Evolutionary conservation across 2,329 filamentous ascomycete species (phyloP).

Genomic region (Alternaria atra): DNA sequence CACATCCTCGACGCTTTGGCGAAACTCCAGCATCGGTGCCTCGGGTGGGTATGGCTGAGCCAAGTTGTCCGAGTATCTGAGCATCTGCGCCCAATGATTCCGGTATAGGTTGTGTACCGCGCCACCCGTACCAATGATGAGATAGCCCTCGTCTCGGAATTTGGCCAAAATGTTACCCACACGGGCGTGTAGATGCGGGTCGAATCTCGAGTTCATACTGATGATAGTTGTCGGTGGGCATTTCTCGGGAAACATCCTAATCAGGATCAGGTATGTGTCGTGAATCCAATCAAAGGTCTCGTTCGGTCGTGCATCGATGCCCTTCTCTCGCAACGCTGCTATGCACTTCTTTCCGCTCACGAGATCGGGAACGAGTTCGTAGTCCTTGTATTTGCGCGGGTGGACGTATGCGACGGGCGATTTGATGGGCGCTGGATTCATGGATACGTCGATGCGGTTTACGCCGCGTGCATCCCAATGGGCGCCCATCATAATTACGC

Average conservation of each 20-base stretch:
- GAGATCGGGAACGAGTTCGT: slow-evolving; percentile 69
- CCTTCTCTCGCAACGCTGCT: slow-evolving; percentile 58
- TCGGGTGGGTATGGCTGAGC: slow-evolving; percentile 68
- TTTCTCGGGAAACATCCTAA: slow-evolving; percentile 72
- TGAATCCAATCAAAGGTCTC: slow-evolving; percentile 74
- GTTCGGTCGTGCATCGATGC: slow-evolving; percentile 65
- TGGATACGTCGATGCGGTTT: slow-evolving; percentile 66
- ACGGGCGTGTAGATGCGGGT: slow-evolving; percentile 65
- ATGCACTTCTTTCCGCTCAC: slow-evolving; percentile 61
- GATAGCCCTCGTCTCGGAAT: slow-evolving; percentile 63
- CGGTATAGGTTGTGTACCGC: slow-evolving; percentile 76
- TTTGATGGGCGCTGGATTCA: slow-evolving; percentile 68
- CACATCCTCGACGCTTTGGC: slow-evolving; percentile 70
- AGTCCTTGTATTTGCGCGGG: slow-evolving; percentile 70
- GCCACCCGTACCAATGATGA: slow-evolving; percentile 68
- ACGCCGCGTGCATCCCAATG: slow-evolving; percentile 70
- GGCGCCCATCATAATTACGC: slow-evolving; percentile 73
- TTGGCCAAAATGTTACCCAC: slow-evolving; percentile 66
- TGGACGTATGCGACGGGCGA: slow-evolving; percentile 73
- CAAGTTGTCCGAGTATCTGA: slow-evolving; percentile 70
- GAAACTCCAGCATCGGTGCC: slow-evolving; percentile 69
- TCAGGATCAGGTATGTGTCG: slow-evolving; percentile 73
- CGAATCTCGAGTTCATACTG: slow-evolving; percentile 64
- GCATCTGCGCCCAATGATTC: slow-evolving; percentile 71
- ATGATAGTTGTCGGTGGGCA: slow-evolving; percentile 72